phyloP scores from a whole-genome alignment of 164 flowering plant species.

The Liriodendron chinense region DNA sequence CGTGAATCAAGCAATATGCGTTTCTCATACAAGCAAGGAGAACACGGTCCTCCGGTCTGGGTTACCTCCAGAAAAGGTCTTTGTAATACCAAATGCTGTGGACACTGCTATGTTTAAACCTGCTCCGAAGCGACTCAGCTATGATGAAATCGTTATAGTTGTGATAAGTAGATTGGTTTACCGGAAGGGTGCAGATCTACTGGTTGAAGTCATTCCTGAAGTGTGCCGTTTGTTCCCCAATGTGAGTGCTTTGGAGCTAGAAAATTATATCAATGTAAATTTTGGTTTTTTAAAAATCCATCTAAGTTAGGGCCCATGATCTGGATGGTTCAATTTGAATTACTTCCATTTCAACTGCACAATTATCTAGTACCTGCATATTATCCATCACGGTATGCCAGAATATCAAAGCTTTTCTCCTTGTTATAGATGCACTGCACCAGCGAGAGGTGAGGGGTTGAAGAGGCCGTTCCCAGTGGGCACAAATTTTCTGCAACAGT shows the following conservation, averaged over 20 bases:
- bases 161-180: conserved; percentile 96
- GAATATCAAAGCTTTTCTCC: too few relatives aligned
- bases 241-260: conserved; percentile 43
- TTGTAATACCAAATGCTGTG: conserved; percentile 94
- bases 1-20: conserved; percentile 92
- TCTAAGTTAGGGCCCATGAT: too few relatives aligned
- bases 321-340: too few relatives aligned
- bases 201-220: conserved; percentile 96
- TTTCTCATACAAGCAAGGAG: conserved; percentile 97
- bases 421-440: too few relatives aligned
- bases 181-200: conserved; percentile 94
- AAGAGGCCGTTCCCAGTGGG: too few relatives aligned
- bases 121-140: conserved; percentile 51
- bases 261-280: too few relatives aligned
- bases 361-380: too few relatives aligned
- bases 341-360: too few relatives aligned
- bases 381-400: too few relatives aligned
- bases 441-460: too few relatives aligned
- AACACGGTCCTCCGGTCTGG: conserved; percentile 93
- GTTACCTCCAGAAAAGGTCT: conserved; percentile 83
- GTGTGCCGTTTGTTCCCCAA: conserved; percentile 75
- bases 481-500: too few relatives aligned
- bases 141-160: conserved; percentile 67
- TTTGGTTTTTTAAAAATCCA: too few relatives aligned
- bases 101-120: conserved; percentile 97